phyloP scores from a whole-genome alignment of 31 red algal species.

The Odonthalia washingtoniensis region DNA sequence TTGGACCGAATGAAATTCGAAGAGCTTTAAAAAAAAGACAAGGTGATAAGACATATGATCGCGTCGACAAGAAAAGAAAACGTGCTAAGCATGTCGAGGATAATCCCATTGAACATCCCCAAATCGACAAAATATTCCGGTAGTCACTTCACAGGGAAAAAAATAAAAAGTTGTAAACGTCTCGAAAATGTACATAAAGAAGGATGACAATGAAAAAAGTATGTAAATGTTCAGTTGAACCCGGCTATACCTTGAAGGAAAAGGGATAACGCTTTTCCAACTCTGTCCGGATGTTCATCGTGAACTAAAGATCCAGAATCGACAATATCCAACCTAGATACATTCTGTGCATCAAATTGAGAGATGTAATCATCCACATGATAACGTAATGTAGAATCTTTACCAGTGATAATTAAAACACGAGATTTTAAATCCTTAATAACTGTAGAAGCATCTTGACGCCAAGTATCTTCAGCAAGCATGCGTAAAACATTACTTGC shows the following conservation, averaged over 20 bases:
- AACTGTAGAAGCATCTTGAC: constrained; percentile 35
- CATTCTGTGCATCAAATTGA: constrained; percentile 24
- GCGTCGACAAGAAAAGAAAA: constrained; percentile 39
- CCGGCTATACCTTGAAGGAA: constrained; percentile 59
- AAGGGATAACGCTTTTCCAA: constrained; percentile 48
- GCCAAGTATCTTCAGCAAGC: constrained; percentile 54
- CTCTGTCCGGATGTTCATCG: constrained; percentile 50
- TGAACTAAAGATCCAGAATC: constrained; percentile 50
- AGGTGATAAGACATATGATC: constrained; percentile 24
- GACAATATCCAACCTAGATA: constrained; percentile 53
- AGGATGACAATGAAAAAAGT: neutral
- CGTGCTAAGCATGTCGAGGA: constrained; percentile 48
- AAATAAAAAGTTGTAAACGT: neutral
- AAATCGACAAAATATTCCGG: constrained; percentile 69
- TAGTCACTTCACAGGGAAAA: neutral
- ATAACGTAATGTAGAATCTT: constrained; percentile 36
- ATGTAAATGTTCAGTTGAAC: constrained; percentile 14
- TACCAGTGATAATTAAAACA: constrained; percentile 56
- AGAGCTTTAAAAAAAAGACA: constrained; percentile 60
- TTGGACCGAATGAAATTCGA: constrained; percentile 89
- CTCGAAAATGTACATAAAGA: no score
- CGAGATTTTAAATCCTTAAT: constrained; percentile 32
- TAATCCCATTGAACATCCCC: constrained; percentile 49
- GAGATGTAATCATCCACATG: constrained; percentile 38
- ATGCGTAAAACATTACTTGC: constrained; percentile 44